Percentiles rank a stretch among this genome's conserved stretches.
Conservation (phyloP, 805 yeast genomes). For the Saccharomycopsis sp. region DNA sequence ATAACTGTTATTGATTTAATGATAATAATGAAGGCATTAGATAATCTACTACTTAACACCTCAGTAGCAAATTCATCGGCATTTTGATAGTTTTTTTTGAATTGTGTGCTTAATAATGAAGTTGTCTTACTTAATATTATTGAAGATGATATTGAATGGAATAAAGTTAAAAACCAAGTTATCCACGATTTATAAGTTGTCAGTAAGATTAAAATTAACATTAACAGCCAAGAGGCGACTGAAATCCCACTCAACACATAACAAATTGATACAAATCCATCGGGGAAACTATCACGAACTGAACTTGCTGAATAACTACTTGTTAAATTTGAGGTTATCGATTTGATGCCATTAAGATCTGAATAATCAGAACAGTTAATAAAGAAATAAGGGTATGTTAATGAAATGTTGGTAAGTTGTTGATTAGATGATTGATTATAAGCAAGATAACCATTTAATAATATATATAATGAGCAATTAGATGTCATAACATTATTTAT, state of each 20-base stretch:
- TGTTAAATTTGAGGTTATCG: neutral
- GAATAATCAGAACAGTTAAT: slow-evolving; percentile 6
- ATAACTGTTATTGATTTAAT: slow-evolving; percentile 7
- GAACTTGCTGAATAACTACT: neutral
- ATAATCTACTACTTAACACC: slow-evolving; percentile 1
- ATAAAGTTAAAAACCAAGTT: slow-evolving; percentile 12
- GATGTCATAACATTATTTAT: too few species aligned
- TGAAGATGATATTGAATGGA: slow-evolving; percentile 14
- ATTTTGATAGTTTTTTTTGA: slow-evolving; percentile 14
- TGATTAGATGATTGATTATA: neutral
- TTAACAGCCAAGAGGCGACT: slow-evolving; percentile 19
- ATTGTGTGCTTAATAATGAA: slow-evolving; percentile 12
- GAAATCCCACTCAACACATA: slow-evolving; percentile 17
- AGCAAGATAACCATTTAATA: slow-evolving; percentile 8
- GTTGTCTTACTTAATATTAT: slow-evolving; percentile 17
- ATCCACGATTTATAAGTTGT: slow-evolving; percentile 7
- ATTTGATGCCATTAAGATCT: neutral
- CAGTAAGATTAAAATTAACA: slow-evolving; percentile 15
- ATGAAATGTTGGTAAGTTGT: neutral
- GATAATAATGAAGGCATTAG: slow-evolving; percentile 6
- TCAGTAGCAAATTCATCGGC: slow-evolving; percentile 7
- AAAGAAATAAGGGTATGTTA: slow-evolving; percentile 6
- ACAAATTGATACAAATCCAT: slow-evolving; percentile 23
- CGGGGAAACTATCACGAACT: slow-evolving; percentile 22
- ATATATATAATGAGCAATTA: slow-evolving; percentile 8